These are phyloP conservation scores for Aspergillus nanangensis DNA, from an alignment of 495 filamentous ascomycete species.

Conservation along the genomic window DNA sequence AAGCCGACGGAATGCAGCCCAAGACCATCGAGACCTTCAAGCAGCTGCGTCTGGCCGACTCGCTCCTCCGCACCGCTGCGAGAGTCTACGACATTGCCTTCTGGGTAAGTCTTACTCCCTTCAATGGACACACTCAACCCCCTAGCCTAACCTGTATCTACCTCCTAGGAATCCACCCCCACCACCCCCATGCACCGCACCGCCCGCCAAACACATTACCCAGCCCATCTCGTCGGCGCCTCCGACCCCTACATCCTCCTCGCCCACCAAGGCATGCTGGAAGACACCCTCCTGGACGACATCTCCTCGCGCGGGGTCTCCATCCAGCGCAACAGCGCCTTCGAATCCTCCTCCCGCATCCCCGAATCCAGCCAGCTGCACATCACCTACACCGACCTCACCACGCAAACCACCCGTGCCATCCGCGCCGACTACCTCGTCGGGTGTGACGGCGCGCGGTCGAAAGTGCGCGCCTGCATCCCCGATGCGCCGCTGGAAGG, in stretches of 20 bases:
- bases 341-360: conserved; percentile 44
- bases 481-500: conserved; percentile 58
- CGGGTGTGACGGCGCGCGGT: conserved; percentile 31
- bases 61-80: conserved; percentile 56
- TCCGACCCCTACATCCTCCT: conserved; percentile 68
- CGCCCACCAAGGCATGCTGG: conserved; percentile 72
- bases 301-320: conserved; percentile 51
- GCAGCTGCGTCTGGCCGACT: conserved; percentile 63
- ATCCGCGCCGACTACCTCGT: conserved; percentile 25
- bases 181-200: conserved; percentile 52
- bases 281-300: conserved; percentile 62
- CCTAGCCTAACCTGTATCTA: too few species aligned
- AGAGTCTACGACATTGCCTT: conserved; percentile 68
- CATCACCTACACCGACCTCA: conserved; percentile 21
- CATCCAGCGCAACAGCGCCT: conserved; percentile 53
- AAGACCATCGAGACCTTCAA: conserved; percentile 72
- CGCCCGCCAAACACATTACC: conserved; percentile 67
- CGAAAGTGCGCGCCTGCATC: conserved; percentile 25
- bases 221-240: conserved; percentile 62
- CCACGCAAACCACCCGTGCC: conserved; percentile 5
- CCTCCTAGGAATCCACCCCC: conserved; percentile 53
- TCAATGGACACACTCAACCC: too few species aligned
- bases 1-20: conserved; percentile 75
- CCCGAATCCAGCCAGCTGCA: conserved; percentile 19
- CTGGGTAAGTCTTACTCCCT: conserved; percentile 44